These are phyloP conservation scores for Sungouiozyma ichnusensis DNA, from an alignment of 805 yeast species.

Conservation along the genomic window DNA sequence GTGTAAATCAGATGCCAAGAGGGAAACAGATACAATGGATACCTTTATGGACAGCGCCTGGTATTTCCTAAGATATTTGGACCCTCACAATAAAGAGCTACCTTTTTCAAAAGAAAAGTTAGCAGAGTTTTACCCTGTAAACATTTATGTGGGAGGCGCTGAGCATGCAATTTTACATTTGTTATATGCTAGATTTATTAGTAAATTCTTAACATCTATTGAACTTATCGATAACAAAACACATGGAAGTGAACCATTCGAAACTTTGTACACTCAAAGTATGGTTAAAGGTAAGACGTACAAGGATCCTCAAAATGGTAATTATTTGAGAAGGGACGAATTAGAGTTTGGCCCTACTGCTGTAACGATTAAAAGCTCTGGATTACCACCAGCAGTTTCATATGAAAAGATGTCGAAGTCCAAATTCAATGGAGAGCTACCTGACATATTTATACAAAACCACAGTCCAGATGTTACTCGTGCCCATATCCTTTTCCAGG, in stretches of 20 bases:
- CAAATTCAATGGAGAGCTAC: constrained; percentile 90
- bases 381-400: constrained; percentile 41
- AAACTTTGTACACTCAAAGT: constrained; percentile 79
- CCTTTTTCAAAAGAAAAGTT: constrained; percentile 49
- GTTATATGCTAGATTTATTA: constrained; percentile 72
- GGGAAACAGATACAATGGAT: constrained; percentile 98
- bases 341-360: constrained; percentile 36
- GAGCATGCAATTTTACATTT: constrained; percentile 95
- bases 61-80: constrained; percentile 83
- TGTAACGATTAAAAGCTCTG: constrained; percentile 36
- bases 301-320: constrained; percentile 58
- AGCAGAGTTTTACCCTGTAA: constrained; percentile 61
- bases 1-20: constrained; percentile 59
- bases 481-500: constrained; percentile 87
- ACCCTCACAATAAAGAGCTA: constrained; percentile 45
- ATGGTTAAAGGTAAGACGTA: constrained; percentile 94
- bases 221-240: constrained; percentile 51
- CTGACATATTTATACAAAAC: constrained; percentile 55
- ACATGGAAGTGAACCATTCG: constrained; percentile 65
- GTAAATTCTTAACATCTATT: constrained; percentile 61
- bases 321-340: constrained; percentile 74
- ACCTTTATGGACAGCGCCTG: constrained; percentile 97
- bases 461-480: constrained; percentile 94
- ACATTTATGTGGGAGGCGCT: constrained; percentile 86
- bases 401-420: constrained; percentile 96